phyloP scores from a whole-genome alignment of 139 green algal genomes.

The Edaphochlamys debaryana region DNA sequence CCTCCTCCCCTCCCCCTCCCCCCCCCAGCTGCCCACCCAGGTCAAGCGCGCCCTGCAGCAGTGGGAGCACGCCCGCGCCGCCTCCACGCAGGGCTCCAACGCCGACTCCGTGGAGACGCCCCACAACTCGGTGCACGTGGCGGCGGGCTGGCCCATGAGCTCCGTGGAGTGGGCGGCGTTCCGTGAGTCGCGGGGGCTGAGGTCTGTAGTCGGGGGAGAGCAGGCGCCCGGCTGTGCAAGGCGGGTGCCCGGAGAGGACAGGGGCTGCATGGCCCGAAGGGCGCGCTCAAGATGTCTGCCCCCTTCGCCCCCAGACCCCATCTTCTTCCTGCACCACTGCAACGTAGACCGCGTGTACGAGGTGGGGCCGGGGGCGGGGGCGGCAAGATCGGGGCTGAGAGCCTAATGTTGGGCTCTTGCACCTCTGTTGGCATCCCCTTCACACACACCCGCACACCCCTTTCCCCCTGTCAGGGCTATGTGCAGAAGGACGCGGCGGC shows the following conservation, averaged over 20 bases:
- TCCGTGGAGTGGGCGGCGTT: conserved; percentile 22
- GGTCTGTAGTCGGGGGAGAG: no score
- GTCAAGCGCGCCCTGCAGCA: neutral
- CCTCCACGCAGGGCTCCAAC: conserved; percentile 3
- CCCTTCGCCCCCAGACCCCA: conserved; percentile 27
- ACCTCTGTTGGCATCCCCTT: no score
- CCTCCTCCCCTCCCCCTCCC: neutral
- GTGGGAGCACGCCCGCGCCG: conserved; percentile 31
- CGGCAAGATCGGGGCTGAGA: no score
- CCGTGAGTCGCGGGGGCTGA: no score
- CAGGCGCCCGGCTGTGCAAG: no score
- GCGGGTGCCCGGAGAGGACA: no score
- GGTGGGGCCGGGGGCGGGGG: neutral
- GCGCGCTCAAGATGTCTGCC: no score
- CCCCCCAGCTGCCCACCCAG: neutral
- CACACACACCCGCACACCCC: no score
- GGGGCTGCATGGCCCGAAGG: no score
- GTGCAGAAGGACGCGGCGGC: neutral
- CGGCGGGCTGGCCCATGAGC: conserved; percentile 42
- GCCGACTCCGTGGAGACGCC: conserved; percentile 39
- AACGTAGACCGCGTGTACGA: conserved; percentile 24
- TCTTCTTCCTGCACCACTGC: conserved; percentile 52
- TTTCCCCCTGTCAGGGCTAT: no score
- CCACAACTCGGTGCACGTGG: conserved; percentile 49
- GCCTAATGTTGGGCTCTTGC: no score